Base-by-base conservation (phyloP, 2,329 filamentous ascomycete species). In the Fusarium equiseti region DNA sequence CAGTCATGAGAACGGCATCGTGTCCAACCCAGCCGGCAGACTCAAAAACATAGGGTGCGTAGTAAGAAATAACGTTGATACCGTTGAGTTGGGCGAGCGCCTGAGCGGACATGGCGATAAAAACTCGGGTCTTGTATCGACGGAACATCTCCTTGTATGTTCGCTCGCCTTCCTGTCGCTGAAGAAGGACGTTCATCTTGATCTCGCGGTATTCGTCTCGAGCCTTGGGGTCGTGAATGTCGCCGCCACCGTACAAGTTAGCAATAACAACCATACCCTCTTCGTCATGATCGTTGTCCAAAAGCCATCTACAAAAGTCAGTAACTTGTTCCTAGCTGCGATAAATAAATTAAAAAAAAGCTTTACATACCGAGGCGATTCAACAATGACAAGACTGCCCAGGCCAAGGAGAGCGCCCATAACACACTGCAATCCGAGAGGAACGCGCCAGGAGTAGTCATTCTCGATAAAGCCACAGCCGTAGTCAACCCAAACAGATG, bases 61-160 rank as follows among this genome's bases (percentile, higher is more conserved):
- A 99, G 85, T 98, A 99, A 2, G 95, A 98, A 70, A 99, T 99
- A 79, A 99, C 96, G 82, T 99, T 99, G 84, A 99, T 99, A 72
- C 96, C 96, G 83, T 98, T 98, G 57, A 99, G 89, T 82, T 99
- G 96, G 29, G 96, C 96, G 71, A 99, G 89, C 8, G 91, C 94
- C 81, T 98, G 96, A 6, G 96, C 96, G 35, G 95, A 98, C 96
- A 98, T 98, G 82, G 96, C 96, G 79, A 98, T 98, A 77, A 98
- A 94, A 71, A 98, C 95, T 56, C 96, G 93, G 76, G 92, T 96
- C 78, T 87, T 89, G 84, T 98, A 98, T 68, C 93, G 90, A 76
- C 88, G 91, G 86, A 98, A 99, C 96, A 99, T 99, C 68, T 98
- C 96, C 42, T 81, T 75, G 80, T 98, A 99, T 0, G 92, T 90